phyloP scores from a whole-genome alignment of 1,284 basidiomycete genomes.

The Trichosporon sp. region DNA sequence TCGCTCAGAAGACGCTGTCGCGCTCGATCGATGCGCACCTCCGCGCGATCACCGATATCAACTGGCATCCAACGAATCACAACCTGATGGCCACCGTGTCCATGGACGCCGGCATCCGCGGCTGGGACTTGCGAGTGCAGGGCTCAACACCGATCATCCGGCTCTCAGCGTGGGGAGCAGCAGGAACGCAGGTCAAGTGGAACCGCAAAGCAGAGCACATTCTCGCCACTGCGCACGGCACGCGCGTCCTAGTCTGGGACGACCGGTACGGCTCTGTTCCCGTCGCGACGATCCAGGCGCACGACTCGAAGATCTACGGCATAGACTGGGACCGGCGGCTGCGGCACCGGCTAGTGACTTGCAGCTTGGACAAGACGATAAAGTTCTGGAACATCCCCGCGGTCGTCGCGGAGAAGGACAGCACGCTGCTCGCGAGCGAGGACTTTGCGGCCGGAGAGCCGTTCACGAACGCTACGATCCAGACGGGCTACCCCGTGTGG shows the following conservation, averaged over 20 bases:
- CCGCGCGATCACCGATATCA: constrained; percentile 90
- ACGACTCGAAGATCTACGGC: constrained; percentile 84
- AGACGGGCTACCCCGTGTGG: constrained; percentile 87
- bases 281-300: constrained; percentile 66
- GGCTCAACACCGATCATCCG: constrained; percentile 43
- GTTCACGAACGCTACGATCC: constrained; percentile 55
- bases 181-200: constrained; percentile 86
- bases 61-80: constrained; percentile 82
- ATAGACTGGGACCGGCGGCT: constrained; percentile 83
- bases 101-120: constrained; percentile 52
- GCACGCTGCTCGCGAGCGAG: constrained; percentile 24
- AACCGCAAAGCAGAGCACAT: constrained; percentile 77
- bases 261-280: constrained; percentile 77
- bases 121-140: constrained; percentile 67
- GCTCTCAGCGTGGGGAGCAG: constrained; percentile 47
- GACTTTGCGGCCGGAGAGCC: constrained; percentile 35
- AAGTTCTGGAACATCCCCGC: constrained; percentile 66
- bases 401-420: constrained; percentile 17
- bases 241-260: constrained; percentile 52
- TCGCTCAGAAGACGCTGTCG: constrained; percentile 61
- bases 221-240: constrained; percentile 78
- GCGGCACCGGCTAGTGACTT: constrained; percentile 76
- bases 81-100: constrained; percentile 54
- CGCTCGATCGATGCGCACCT: constrained; percentile 77
- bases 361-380: constrained; percentile 85